Percentiles rank a stretch among this genome's conserved stretches.
Evolutionary conservation across 768 basidiomycete genomes (phyloP).

Genomic region (Hypsizygus marmoreus): DNA sequence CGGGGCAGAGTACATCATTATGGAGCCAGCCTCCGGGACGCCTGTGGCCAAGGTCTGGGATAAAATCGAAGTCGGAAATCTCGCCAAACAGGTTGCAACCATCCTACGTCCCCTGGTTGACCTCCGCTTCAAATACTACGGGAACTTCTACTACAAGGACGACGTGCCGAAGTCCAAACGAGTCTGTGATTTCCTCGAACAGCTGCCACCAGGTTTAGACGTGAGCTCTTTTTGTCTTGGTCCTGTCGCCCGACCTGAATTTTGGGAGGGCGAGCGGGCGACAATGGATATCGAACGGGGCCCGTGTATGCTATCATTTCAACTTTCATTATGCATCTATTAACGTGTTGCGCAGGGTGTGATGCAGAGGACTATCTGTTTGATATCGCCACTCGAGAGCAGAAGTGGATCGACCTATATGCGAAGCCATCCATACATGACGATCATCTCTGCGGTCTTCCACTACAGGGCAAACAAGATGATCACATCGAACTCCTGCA

Average conservation of each 20-base stretch:
- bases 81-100: background rate
- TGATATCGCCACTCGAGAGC: conserved; percentile 40
- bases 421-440: conserved; percentile 45
- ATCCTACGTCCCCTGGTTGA: background rate
- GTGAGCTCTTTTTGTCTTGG: conserved; percentile 40
- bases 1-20: conserved; percentile 4
- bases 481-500: background rate
- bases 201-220: background rate
- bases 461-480: conserved; percentile 25
- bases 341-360: background rate
- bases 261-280: background rate
- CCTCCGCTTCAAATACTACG: background rate
- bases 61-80: background rate
- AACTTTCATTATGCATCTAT: background rate
- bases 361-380: conserved; percentile 42
- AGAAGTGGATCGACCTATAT: conserved; percentile 53
- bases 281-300: background rate
- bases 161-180: no score
- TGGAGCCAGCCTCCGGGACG: background rate
- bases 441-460: conserved; percentile 44
- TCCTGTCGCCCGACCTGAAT: conserved; percentile 17
- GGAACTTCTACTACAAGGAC: conserved; percentile 6
- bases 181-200: no score
- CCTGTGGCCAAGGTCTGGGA: background rate
- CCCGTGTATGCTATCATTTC: conserved; percentile 21